Conservation (phyloP, 495 filamentous ascomycete genomes). For the Penicillium desertorum region DNA sequence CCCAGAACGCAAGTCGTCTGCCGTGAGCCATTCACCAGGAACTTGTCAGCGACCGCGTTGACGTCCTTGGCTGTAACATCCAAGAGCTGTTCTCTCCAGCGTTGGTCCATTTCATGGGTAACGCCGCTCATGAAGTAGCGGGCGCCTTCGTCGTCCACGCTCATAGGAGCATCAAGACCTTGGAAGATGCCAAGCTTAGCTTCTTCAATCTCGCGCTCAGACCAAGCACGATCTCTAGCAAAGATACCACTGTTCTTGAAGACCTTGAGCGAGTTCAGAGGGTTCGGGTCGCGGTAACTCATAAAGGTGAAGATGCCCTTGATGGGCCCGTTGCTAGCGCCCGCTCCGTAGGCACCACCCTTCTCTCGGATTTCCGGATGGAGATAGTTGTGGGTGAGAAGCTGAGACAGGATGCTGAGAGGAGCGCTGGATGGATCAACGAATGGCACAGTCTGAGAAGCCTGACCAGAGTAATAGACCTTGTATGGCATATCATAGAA, state of each 20-base stretch:
- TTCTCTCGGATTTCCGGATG: slow-evolving; percentile 98
- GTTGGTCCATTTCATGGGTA: slow-evolving; percentile 85
- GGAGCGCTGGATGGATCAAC: slow-evolving; percentile 69
- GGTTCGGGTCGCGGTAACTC: slow-evolving; percentile 96
- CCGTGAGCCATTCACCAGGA: slow-evolving; percentile 66
- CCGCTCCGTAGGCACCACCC: slow-evolving; percentile 92
- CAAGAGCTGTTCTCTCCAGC: slow-evolving; percentile 78
- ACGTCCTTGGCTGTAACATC: slow-evolving; percentile 84
- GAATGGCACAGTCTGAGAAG: slow-evolving; percentile 83
- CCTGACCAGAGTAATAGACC: slow-evolving; percentile 85
- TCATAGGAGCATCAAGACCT: slow-evolving; percentile 85
- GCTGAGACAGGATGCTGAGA: slow-evolving; percentile 83
- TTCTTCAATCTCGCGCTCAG: slow-evolving; percentile 84
- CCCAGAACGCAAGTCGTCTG: slow-evolving; percentile 68
- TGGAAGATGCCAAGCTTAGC: slow-evolving; percentile 96
- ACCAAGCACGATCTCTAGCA: slow-evolving; percentile 83
- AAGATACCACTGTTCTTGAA: slow-evolving; percentile 81
- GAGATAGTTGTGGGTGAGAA: slow-evolving; percentile 95
- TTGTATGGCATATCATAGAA: slow-evolving; percentile 97
- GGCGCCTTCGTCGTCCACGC: slow-evolving; percentile 87
- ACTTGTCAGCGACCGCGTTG: slow-evolving; percentile 74
- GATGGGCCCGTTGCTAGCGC: slow-evolving; percentile 75
- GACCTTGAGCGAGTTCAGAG: slow-evolving; percentile 79
- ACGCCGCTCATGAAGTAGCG: slow-evolving; percentile 80
- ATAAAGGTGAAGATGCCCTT: slow-evolving; percentile 91